These are phyloP conservation scores for Colletotrichum sublineola DNA, from an alignment of 2,329 filamentous ascomycete species.

Conservation along the genomic window DNA sequence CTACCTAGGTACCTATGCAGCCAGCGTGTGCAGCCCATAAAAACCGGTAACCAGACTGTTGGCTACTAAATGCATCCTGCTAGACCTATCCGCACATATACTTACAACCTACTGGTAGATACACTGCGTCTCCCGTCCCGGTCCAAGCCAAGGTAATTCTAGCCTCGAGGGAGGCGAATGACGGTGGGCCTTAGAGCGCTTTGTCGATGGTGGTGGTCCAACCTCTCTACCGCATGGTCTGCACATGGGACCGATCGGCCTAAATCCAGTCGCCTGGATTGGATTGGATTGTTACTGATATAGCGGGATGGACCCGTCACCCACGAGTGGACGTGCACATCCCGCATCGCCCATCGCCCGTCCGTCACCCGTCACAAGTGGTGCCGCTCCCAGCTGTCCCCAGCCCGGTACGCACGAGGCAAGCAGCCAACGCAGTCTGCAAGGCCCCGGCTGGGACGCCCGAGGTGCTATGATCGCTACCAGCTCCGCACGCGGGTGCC, in stretches of 20 bases:
- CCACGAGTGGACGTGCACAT: constrained; percentile 20
- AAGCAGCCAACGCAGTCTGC: constrained; percentile 2
- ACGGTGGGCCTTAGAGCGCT: neutral
- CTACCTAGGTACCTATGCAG: too few species aligned
- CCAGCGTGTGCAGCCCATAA: too few species aligned
- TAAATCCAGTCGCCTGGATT: constrained; percentile 25
- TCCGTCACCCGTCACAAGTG: constrained; percentile 25
- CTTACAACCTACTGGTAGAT: neutral
- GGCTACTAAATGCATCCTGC: neutral
- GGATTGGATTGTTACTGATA: constrained; percentile 4
- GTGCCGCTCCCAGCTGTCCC: constrained; percentile 27
- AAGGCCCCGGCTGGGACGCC: constrained; percentile 1
- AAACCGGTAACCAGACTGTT: too few species aligned
- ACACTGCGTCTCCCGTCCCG: neutral
- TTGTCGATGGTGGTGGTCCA: neutral
- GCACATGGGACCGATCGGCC: constrained; percentile 33
- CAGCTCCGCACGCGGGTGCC: constrained; percentile 32
- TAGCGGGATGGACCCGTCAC: constrained; percentile 34
- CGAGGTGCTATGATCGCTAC: constrained; percentile 24
- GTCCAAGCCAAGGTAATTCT: neutral
- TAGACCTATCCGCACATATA: too few species aligned
- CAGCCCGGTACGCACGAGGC: constrained; percentile 33
- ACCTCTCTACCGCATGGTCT: constrained; percentile 31
- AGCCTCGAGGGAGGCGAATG: neutral
- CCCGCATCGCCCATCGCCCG: constrained; percentile 9